Base-by-base conservation (phyloP, 768 basidiomycete genomes). In the Asterophora parasitica region DNA sequence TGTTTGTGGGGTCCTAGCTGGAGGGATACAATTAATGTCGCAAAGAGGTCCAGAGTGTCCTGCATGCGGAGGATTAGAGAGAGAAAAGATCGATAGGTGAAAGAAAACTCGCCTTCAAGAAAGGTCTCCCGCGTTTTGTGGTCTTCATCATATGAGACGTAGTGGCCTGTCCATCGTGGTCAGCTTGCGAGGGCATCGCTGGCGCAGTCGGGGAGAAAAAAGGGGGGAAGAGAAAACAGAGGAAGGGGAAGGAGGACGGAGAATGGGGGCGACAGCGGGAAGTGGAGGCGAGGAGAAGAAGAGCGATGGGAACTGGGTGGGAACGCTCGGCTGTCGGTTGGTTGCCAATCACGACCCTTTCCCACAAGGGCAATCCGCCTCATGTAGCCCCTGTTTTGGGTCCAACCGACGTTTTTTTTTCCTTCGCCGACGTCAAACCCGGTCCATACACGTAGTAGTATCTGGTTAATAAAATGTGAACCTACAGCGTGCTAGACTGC, bases 101-200 rank as follows among this genome's bases (percentile, higher is more conserved):
- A 48, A 52, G 46, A 16, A n/a, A n/a, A 55, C 59, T 51, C 39
- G 88, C 93, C 82, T 94, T 95, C 67, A 94, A 79, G 67, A 84
- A 96, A 11, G 93, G 93, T 58, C 93, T 79, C 52, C 93, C 93
- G 62, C 93, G 83, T 75, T 92, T 91, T 64, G 93, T 95, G 11
- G 90, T 95, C 81, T 95, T 94, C 93, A 97, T 96, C 89, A 95
- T 90, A 67, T 95, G 93, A 20, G 89, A 91, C 34, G 87, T 82
- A 55, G 79, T 80, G 34, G 80, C 74, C 58, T 77, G 77, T 26
- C 77, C 70, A 41, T 75, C 64, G 60, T 59, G 45, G 54, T 78
- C 77, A 48, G 72, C 57, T 52, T 63, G 58, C 31, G 62, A 58
- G 43, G 69, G 62, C 69, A 74, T 71, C 55, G 61, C 60, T 53